Percentiles rank a stretch among this genome's conserved stretches.
phyloP scores from a whole-genome alignment of 306 rosid genomes.

The Mimosa bimucronata region DNA sequence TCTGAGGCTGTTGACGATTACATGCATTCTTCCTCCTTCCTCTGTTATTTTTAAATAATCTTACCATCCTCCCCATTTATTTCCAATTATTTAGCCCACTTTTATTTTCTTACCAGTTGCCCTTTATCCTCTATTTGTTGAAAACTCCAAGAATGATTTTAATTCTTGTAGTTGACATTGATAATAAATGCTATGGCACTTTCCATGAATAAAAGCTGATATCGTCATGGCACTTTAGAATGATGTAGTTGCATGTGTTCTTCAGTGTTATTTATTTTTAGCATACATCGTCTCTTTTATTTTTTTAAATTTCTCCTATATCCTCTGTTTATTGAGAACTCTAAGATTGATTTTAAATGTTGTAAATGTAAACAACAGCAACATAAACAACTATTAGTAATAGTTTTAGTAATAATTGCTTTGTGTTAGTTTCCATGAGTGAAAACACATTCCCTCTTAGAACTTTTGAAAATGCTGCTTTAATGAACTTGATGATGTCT shows the following conservation, averaged over 20 bases:
- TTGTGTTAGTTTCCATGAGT: neutral
- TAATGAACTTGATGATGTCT: neutral
- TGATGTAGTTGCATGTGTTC: constrained; percentile 1
- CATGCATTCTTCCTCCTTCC: neutral
- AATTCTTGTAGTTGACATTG: constrained; percentile 1
- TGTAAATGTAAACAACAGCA: neutral
- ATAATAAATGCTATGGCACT: neutral
- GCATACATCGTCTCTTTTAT: neutral
- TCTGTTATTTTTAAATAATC: neutral
- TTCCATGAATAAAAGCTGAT: neutral
- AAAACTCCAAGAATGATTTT: neutral
- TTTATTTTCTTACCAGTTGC: neutral
- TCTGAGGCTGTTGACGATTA: neutral
- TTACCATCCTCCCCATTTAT: neutral
- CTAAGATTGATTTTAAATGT: neutral
- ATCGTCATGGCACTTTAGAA: neutral
- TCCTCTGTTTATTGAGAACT: neutral
- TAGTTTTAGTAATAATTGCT: neutral
- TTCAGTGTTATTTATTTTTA: neutral
- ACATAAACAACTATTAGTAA: neutral
- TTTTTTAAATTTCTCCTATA: neutral
- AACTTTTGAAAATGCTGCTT: neutral
- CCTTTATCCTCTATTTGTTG: neutral
- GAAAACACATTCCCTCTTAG: neutral
- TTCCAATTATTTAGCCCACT: too few relatives aligned